Base-by-base conservation (phyloP, 768 basidiomycete species). In the Kwoniella newhampshirensis region DNA sequence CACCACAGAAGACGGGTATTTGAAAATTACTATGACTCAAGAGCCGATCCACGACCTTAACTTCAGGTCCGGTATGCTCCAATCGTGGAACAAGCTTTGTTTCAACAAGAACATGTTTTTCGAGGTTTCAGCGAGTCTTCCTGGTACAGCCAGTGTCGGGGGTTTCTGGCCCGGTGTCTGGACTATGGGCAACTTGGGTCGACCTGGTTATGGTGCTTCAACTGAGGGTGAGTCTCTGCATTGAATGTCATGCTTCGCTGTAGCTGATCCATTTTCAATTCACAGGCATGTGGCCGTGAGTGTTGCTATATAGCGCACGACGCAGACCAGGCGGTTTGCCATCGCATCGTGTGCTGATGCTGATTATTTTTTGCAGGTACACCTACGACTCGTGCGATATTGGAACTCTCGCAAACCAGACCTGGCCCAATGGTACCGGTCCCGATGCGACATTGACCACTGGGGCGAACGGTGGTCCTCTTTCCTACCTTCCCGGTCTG, bases 141-240 rank as follows among this genome's bases (percentile, higher is more conserved):
- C 76, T 5, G 76, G 76, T 40, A 59, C 60, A 40, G 63, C 52
- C 23, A 44, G 25, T 11, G 61, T 71, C 13, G 69, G 71, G 21
- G 76, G 76, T 54, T 76, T 82, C 32, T 83, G 82, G 82, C 75
- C 72, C 21, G 83, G 81, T 32, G 66, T 82, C 35, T 83, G 82
- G 85, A 83, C 65, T 76, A 85, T 78, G 81, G 86, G 83, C n/a
- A 84, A 94, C 69, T 77, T 96, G 80, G 87, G 91, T 44, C 83
- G 91, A 42, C 90, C 89, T 23, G 90, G 91, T 20, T 93, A 86
- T 73, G 91, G 91, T 65, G 91, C 89, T 30, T 82, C 83, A 65
- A 80, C 91, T 1, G 91, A 94, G 51, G 91, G 91, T 60, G 82
- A 86, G 82, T 83, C 15, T 26, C 20, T n/a, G 8, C 40, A 42